phyloP scores from a whole-genome alignment of 805 yeast genomes.

The Yarrowia keelungensis region DNA sequence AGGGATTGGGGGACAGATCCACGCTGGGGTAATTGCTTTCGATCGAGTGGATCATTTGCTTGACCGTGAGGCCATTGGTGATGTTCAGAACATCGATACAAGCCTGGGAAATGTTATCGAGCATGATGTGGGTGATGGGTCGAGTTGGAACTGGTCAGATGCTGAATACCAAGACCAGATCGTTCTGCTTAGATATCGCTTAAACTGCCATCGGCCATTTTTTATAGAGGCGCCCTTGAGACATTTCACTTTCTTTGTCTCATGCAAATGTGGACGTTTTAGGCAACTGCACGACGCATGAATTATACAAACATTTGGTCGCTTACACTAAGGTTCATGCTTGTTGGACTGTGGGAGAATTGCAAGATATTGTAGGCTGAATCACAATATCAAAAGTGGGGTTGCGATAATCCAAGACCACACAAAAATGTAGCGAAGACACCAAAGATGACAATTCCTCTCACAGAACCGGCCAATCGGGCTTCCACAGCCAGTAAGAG shows the following conservation, averaged over 20 bases:
- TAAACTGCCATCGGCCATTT: slow-evolving; percentile 27
- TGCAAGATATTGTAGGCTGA: no score
- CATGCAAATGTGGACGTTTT: slow-evolving; percentile 38
- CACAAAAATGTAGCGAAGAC: neutral
- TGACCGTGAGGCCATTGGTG: slow-evolving; percentile 37
- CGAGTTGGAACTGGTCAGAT: neutral
- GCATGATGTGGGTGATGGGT: slow-evolving; percentile 10
- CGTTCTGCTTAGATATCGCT: slow-evolving; percentile 18
- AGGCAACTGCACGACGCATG: slow-evolving; percentile 37
- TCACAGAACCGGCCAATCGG: neutral
- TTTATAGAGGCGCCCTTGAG: slow-evolving; percentile 33
- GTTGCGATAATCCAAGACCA: no score
- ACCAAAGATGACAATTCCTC: neutral
- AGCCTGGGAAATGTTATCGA: slow-evolving; percentile 35
- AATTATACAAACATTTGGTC: slow-evolving; percentile 36
- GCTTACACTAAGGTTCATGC: slow-evolving; percentile 28
- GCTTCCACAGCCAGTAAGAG: neutral
- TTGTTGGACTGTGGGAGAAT: slow-evolving; percentile 13
- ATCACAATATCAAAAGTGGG: no score
- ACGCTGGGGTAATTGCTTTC: slow-evolving; percentile 22
- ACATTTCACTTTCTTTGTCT: slow-evolving; percentile 35
- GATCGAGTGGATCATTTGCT: slow-evolving; percentile 37
- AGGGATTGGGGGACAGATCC: slow-evolving; percentile 35
- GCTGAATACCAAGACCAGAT: slow-evolving; percentile 23
- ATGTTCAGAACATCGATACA: slow-evolving; percentile 30